These are phyloP conservation scores for Aspergillus panamensis DNA, from an alignment of 495 filamentous ascomycete genomes.

Conservation along the genomic window DNA sequence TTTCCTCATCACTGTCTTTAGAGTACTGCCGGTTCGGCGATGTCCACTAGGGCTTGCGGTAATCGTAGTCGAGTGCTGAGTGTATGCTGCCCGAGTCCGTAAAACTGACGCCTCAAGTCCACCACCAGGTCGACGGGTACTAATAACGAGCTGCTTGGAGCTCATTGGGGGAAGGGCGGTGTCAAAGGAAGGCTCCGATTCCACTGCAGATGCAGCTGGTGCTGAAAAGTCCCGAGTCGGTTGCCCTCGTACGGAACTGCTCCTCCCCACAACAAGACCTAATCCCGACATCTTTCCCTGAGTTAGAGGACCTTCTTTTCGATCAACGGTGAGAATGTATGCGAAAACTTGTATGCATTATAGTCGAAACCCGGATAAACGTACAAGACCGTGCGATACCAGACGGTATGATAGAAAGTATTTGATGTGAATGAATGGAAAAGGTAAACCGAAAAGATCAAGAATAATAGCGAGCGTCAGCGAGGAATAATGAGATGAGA, in stretches of 20 bases:
- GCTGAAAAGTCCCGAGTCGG: constrained; percentile 4
- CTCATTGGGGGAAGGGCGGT: constrained; percentile 25
- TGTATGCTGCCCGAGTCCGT: constrained; percentile 5
- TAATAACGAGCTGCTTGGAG: constrained; percentile 22
- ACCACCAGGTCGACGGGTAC: constrained; percentile 12
- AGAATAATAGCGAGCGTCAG: constrained; percentile 7
- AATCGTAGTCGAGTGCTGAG: constrained; percentile 24
- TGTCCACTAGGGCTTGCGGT: constrained; percentile 29
- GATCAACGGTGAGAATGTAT: background rate
- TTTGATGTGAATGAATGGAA: background rate
- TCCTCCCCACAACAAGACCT: constrained; percentile 10
- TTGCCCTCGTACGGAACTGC: constrained; percentile 9
- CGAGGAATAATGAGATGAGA: background rate
- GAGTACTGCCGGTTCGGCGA: constrained; percentile 44
- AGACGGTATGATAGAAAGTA: constrained; percentile 1
- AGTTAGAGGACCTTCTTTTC: background rate
- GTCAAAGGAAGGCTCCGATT: constrained; percentile 13
- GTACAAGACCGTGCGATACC: background rate
- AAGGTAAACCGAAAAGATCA: background rate
- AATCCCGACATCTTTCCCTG: constrained; percentile 10
- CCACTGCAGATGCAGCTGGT: background rate
- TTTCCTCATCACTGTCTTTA: constrained; percentile 49
- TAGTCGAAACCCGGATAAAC: background rate
- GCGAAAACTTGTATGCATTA: constrained; percentile 3
- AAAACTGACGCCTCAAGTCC: constrained; percentile 15